Evolutionary conservation across 1,284 basidiomycete genomes (phyloP), one percentile per base, ranked within the genome.

Genomic region (Cronartium quercuum): DNA sequence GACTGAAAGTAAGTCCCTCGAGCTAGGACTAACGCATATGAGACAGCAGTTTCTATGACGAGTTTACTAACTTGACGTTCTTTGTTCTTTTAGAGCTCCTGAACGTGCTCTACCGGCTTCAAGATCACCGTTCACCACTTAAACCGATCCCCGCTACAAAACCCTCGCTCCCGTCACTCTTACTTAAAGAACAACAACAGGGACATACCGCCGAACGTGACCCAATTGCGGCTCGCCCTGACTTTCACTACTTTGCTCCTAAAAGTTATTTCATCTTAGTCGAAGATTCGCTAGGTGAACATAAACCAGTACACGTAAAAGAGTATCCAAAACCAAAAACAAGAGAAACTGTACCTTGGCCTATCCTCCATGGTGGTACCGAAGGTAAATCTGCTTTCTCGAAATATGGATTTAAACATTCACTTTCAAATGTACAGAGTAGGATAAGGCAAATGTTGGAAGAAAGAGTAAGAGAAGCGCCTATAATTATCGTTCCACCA

Each of bases 201-300:
- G 96, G 96, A 61, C 90, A 89, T 0, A 89, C 84, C 0, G 83
- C 88, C 3, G 96, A 99, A 83, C 89, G 94, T 51, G 96, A 98
- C 82, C 89, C 92, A 0, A 88, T 87, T 12, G 91, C 94, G 68
- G 90, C 88, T 75, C 88, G 94, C 62, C 88, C 90, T 76, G 92
- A 95, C 82, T 94, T 88, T 80, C 87, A 88, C 77, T 99, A 98
- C 82, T 98, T 98, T 82, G 84, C 87, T 38, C 88, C 89, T 69
- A 86, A 87, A 63, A 88, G 86, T 73, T 89, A 86, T 81, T 97
- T 92, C 81, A 85, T 98, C 38, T 86, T 98, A 55, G 87, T 98
- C 35, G 94, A 98, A 81, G 96, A 98, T 80, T 87, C 92, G 76
- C 88, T 87, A 6, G 87, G 90, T 76, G 90, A 94, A 69, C 83